Evolutionary conservation across 2,329 filamentous ascomycete species (phyloP), one percentile per base, ranked within the genome.

Genomic region (Amesomyces nigricolor): DNA sequence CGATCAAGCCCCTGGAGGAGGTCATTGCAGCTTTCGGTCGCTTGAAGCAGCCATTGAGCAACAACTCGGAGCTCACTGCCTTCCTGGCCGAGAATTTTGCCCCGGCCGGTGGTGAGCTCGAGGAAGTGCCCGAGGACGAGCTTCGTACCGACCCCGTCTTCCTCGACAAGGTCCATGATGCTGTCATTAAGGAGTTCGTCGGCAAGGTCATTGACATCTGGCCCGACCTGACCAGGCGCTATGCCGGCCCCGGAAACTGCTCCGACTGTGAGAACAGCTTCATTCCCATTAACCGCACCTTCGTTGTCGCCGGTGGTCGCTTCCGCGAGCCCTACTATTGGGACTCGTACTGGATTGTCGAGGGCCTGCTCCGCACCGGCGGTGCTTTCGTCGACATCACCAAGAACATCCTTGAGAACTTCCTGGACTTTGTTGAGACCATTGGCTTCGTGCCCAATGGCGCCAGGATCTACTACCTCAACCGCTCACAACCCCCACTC

Each of bases 261-360:
- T 72, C 74, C 8, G 75, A 75, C 35, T 87, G 83, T 58, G 81
- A 82, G 35, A 77, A 78, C 62, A 86, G 83, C 65, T 87, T 85
- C 68, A 80, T 87, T 54, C 81, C 83, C 6, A 66, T 87, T 57
- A 85, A 85, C 63, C 79, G 81, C 55, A 84, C 82, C 3, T 87
- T 88, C 63, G 82, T 88, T n/a, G 78, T 88, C 14, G 83, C 84
- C 3, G 84, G 84, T 11, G 84, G 85, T n/a, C 81, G 85, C 30
- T 88, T 88, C 73, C 75, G 84, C 35, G 85, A 88, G 68, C 78
- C 82, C 1, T 88, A 87, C 65, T 87, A 87, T 67, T 87, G 84
- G 84, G 83, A 87, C 67, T 83, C 81, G 32, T 87, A 80, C 71
- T 86, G 82, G 83, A 85, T 87, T 47, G 63, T 87, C 46, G 79